A percentile compares a stretch with the other conserved stretches of the same genome.
Conservation (phyloP, 768 basidiomycete genomes). For the Leccinum incarnatum region DNA sequence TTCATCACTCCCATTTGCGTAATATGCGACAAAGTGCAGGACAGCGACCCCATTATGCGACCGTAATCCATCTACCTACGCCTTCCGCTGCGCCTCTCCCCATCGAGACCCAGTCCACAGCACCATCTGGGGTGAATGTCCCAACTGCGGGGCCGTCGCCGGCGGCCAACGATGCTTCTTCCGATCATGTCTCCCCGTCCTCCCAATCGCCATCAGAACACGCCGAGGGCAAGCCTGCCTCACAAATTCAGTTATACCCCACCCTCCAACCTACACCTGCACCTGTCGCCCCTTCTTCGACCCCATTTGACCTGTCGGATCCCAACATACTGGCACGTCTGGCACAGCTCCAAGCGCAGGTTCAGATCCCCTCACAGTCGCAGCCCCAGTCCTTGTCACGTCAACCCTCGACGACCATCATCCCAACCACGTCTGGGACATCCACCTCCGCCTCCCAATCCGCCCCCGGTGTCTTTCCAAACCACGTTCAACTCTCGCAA, state of each 20-base stretch:
- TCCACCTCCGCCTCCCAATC: conserved; percentile 1
- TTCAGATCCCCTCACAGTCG: conserved; percentile 7
- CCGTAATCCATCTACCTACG: not conserved
- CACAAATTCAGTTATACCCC: conserved; percentile 1
- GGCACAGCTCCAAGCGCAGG: conserved; percentile 24
- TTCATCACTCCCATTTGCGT: conserved; percentile 62
- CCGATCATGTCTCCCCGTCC: conserved; percentile 3
- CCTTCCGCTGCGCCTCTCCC: not conserved
- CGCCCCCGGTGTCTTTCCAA: not conserved
- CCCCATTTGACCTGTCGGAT: conserved; percentile 22
- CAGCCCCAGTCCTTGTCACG: not conserved
- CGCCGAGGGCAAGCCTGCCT: not conserved
- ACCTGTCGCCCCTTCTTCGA: not conserved
- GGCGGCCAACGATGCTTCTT: not conserved
- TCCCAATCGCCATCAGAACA: conserved; percentile 8
- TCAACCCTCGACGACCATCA: conserved; percentile 1
- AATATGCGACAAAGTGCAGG: conserved; percentile 18
- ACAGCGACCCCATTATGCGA: conserved; percentile 19
- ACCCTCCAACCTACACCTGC: not conserved
- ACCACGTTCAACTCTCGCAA: conserved; percentile 2
- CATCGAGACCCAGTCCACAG: conserved; percentile 14
- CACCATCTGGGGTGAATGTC: conserved; percentile 13
- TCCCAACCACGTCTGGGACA: not conserved
- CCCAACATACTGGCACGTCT: conserved; percentile 24
- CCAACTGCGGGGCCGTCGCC: conserved; percentile 14